phyloP scores from a whole-genome alignment of 352 stramenopile genomes.

The Phytophthora sp. region DNA sequence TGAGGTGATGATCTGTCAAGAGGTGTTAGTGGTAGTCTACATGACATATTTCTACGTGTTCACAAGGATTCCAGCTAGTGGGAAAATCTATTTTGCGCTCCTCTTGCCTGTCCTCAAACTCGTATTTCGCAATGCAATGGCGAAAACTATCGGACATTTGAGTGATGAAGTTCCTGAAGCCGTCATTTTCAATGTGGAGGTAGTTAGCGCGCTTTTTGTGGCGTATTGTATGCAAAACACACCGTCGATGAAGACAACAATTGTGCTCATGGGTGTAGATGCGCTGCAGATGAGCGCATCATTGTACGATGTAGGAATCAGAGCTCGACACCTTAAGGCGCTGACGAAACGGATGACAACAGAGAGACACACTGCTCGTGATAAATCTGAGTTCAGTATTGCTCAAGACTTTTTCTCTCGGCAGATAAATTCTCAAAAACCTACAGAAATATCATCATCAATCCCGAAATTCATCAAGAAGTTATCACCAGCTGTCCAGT shows the following conservation, averaged over 20 bases:
- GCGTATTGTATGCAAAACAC: conserved; percentile 53
- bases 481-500: too few relatives aligned
- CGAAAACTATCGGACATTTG: conserved; percentile 23
- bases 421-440: background rate
- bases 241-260: conserved; percentile 33
- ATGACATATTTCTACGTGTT: conserved; percentile 39
- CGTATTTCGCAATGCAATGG: conserved; percentile 27
- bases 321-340: conserved; percentile 1
- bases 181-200: conserved; percentile 52
- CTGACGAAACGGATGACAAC: conserved; percentile 1
- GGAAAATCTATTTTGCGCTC: conserved; percentile 28
- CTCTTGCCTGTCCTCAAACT: conserved; percentile 43
- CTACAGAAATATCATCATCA: background rate
- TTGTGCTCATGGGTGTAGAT: conserved; percentile 22
- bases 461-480: too few relatives aligned
- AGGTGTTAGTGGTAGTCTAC: conserved; percentile 37
- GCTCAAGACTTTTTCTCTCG: conserved; percentile 16
- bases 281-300: conserved; percentile 16
- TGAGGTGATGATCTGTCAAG: conserved; percentile 21
- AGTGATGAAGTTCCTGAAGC: conserved; percentile 33
- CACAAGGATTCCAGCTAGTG: conserved; percentile 5
- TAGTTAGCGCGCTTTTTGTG: conserved; percentile 52
- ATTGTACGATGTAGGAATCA: conserved; percentile 19
- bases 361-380: background rate
- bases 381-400: conserved; percentile 7